Evolutionary conservation across 805 yeast genomes (phyloP), one percentile per base, ranked within the genome.

Genomic region (Hanseniaspora guilliermondii): DNA sequence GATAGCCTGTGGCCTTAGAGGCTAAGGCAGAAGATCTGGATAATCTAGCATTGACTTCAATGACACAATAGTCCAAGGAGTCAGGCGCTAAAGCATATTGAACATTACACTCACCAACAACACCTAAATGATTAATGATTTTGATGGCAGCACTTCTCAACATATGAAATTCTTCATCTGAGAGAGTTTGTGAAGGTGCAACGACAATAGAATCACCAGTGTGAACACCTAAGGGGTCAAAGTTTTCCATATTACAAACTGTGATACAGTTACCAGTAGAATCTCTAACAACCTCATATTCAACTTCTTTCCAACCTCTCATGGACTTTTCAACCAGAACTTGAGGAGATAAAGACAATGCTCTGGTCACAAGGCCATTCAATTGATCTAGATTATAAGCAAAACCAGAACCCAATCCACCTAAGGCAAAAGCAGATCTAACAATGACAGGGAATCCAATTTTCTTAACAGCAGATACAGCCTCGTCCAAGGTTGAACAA

Each of bases 241-340:
- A 91, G 73, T 91, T 91, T 74, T 91, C 98, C 98, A 91, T 91
- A 74, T 91, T 91, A 79, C 98, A 91, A 59, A 91, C 98, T 48
- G 98, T 91, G 64, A 91, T 87, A 82, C 98, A 91, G 79, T 91
- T 91, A 70, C 87, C 97, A 63, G 81, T 84, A 50, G 94, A 89
- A 73, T 91, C 98, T 71, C 98, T 87, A 54, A 91, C 98, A 70
- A 91, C 98, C 73, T 91, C 98, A 70, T 91, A 91, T 73, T 91
- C 98, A 63, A 91, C 85, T 74, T 91, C 98, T 70, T 91, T 91
- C 98, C 98, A 91, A 60, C 98, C 98, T 74, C 93, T 93, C 95
- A 91, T 86, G 47, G 96, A 87, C 68, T 82, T 81, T 75, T 91
- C 98, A 59, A 91, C 93, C 60, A 91, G 76, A 55, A 91, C 95